Evolutionary conservation across 78 protist genomes (phyloP), one percentile per base, ranked within the genome.

Genomic region (Dictyostelium capitatum): DNA sequence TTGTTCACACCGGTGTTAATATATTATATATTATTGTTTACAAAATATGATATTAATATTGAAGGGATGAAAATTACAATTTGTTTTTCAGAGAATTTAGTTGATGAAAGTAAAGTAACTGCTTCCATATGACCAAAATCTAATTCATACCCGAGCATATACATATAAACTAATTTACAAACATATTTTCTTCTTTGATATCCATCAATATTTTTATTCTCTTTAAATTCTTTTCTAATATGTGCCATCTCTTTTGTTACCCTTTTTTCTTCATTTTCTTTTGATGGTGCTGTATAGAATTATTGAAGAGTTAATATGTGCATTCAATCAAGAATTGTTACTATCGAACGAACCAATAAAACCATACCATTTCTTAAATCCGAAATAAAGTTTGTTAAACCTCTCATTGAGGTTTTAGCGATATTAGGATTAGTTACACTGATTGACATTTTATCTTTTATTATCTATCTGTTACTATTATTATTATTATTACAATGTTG

Each of bases 81-180:
- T 57, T 87, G 95, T 95, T 99, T 99, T 82, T 99, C 99, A 3
- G 98, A 67, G 90, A 95, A 99, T 54, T 90, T 92, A 28, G 20
- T 32, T 1, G 95, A 37, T 1, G 98, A 57, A 20, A 99, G 19
- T 30, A 99, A 98, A n/a, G 96, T 67, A 20, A 99, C 95, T 28
- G 99, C 99, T 62, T 99, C 99, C 97, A 99, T 97, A 89, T 99
- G 99, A 4, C 99, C 99, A 82, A 99, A 99, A 80, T 99, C 99
- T 25, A 99, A 74, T 20, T 98, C 98, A 89, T 98, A 98, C 8
- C 99, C 99, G 47, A 98, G 89, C 91, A 99, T 96, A 90, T 81
- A 98, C 81, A 98, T 99, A 95, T 97, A 99, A 57, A 99, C 80
- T 65, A 99, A 96, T 95, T 99, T 99, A 89, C 98, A 94, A 28